Evolutionary conservation across 805 yeast genomes (phyloP), one percentile per base, ranked within the genome.

Genomic region (Cyberlindnera mrakii): DNA sequence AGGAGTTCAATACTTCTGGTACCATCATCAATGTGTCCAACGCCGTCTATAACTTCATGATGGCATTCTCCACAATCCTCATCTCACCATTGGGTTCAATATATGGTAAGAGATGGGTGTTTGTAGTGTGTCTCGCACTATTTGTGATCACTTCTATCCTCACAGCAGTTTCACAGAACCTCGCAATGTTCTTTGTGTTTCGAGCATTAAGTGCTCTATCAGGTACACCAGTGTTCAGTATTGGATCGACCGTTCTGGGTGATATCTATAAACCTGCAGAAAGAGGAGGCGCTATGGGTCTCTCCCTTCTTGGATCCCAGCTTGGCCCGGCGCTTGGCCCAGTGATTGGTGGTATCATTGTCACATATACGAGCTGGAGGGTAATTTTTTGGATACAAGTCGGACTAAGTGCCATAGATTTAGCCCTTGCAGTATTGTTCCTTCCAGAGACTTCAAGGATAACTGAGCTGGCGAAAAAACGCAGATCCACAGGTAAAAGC

Each of bases 271-370:
- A 58, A 5, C 81, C 81, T 0, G 65, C 64, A 16, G 69, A 73
- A 49, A 58, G 83, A 51, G 82, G 80, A 3, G 61, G 60, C 9
- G 75, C 74, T 1, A 69, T 76, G 70, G 71, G 77, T 3, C 63
- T 71, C 62, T 62, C 70, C 10, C 58, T 77, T 5, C 52, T 66
- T 10, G 82, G 82, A 0, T 63, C 78, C 1, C 81, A 76, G 48
- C 40, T 75, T 2, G 83, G 81, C 0, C 74, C 80, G 6, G 73
- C 77, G 2, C 41, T 74, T 34, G 80, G 78, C 0, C 76, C 80
- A 4, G 69, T 75, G 5, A 30, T 74, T 10, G 82, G 81, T 14
- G 82, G 80, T 13, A 48, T 75, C 16, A 66, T 76, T 33, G 71
- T 75, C 23, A 75, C 75, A 9, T 76, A 63, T 45, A 67, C 73